Base-by-base conservation (phyloP, 2,329 filamentous ascomycete genomes). In the Aspergillus sojae region DNA sequence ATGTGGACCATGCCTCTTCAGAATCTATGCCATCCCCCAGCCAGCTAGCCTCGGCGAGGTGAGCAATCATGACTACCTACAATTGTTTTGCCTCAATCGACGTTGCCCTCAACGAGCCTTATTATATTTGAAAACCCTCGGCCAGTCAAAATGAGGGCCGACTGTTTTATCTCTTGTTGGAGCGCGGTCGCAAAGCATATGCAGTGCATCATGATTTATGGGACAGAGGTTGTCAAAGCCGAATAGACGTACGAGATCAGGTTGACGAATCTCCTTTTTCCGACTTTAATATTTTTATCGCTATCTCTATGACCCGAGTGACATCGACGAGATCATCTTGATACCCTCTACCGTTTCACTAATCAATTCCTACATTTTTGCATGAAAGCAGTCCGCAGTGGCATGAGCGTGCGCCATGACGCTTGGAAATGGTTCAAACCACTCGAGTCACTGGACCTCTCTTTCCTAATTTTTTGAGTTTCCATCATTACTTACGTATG, bases 11-110 rank as follows among this genome's bases (percentile, higher is more conserved):
- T 30, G 67, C 67, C 1, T 66, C 69, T 16, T 64, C 68, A 9
- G 74, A 73, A 30, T 70, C 72, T 16, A 65, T 75, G 52, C 65
- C 72, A 3, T 76, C 74, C 58, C 71, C 74, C 54, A 71, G 69
- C 48, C 73, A 62, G 39, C 65, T 61, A n/a, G 52, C 53, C 14
- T 34, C 58, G 11, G 30, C 45, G 39, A 48, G 34, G 34, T 54
- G 58, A 60, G n/a, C 48, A 4, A 52, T 52, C 26, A 32, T 19
- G n/a, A 23, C 26, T 32, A 7, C 16, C 23, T n/a, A 30, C 23
- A 50, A 9, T 11, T 28, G 16, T 52, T 26, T n/a, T 30, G 16
- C 26, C 16, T 19, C 26, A 21, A 32, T 21, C n/a, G 30, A 45
- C 36, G 28, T 55, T 50, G 34, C n/a, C 26, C 16, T 9, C 16